A percentile compares a stretch with the other conserved stretches of the same genome.
These are phyloP conservation scores for Suillus luteus DNA, from an alignment of 768 basidiomycete species.

Conservation along the genomic window DNA sequence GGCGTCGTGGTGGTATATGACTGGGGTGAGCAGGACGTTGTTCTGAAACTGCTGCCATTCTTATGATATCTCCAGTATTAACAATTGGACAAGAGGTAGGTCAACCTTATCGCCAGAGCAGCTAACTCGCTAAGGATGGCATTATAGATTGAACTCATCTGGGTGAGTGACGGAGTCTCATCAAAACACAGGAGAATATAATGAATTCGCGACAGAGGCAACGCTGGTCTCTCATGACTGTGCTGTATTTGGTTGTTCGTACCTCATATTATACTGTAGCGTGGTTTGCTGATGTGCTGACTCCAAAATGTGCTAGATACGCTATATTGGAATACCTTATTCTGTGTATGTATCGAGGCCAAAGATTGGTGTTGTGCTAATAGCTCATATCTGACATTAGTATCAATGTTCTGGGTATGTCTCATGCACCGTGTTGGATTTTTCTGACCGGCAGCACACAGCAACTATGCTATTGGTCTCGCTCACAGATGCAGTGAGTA, in stretches of 20 bases:
- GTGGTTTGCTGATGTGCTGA: not conserved
- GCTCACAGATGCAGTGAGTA: not conserved
- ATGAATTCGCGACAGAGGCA: too few relatives aligned
- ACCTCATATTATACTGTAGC: not conserved
- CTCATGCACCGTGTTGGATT: not conserved
- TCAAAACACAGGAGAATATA: too few relatives aligned
- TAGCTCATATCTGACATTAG: not conserved
- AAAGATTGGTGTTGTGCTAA: not conserved
- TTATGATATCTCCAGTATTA: too few relatives aligned
- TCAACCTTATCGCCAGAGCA: too few relatives aligned
- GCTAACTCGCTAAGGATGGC: too few relatives aligned
- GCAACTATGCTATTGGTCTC: not conserved
- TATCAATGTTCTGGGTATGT: not conserved
- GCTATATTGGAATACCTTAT: not conserved
- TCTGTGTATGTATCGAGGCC: not conserved
- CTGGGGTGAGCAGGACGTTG: too few relatives aligned
- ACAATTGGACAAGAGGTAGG: too few relatives aligned
- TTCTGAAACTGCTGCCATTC: too few relatives aligned
- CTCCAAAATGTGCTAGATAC: not conserved
- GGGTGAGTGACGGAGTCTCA: too few relatives aligned
- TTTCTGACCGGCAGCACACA: not conserved
- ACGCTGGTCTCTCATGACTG: not conserved
- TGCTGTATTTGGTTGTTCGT: not conserved
- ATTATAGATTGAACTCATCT: too few relatives aligned
- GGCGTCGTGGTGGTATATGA: too few relatives aligned